Evolutionary conservation across 345 rosid genomes (phyloP).

Genomic region (Orychophragmus violaceus): DNA sequence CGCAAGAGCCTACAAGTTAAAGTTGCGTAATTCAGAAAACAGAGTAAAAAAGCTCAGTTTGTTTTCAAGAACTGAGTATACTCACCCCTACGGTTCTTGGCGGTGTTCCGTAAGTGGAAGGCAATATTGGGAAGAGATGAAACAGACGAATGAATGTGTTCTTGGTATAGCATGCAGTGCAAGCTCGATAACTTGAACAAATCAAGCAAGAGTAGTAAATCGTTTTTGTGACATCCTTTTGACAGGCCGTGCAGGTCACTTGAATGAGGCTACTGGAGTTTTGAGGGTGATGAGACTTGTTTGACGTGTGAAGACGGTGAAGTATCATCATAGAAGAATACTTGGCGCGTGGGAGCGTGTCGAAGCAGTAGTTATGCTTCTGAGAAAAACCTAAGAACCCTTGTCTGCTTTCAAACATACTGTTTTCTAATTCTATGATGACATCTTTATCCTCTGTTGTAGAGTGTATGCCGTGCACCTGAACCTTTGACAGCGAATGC

Average conservation of each 20-base stretch:
- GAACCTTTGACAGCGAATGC: constrained; percentile 51
- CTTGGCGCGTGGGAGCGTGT: constrained; percentile 66
- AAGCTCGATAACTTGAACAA: constrained; percentile 32
- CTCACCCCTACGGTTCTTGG: constrained; percentile 18
- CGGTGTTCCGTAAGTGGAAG: not conserved
- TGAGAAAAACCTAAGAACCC: constrained; percentile 50
- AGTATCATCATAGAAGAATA: constrained; percentile 77
- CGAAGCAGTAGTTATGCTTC: constrained; percentile 46
- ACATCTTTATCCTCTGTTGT: constrained; percentile 49
- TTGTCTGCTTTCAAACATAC: constrained; percentile 48
- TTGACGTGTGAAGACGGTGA: constrained; percentile 42
- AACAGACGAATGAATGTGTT: not conserved
- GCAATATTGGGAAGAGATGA: constrained; percentile 11
- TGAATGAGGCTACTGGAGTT: not conserved
- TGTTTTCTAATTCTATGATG: constrained; percentile 27
- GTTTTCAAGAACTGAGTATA: too few species aligned
- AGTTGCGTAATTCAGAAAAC: not conserved
- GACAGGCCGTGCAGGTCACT: constrained; percentile 37
- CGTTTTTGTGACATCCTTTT: constrained; percentile 24
- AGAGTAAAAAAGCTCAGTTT: too few species aligned
- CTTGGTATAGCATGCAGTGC: constrained; percentile 37
- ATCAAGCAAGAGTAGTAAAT: constrained; percentile 30
- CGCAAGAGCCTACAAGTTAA: constrained; percentile 9
- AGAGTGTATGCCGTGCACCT: constrained; percentile 33
- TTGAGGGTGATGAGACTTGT: not conserved